Conservation (phyloP, 148 eudicot genomes). For the Fallopia convolvulus region DNA sequence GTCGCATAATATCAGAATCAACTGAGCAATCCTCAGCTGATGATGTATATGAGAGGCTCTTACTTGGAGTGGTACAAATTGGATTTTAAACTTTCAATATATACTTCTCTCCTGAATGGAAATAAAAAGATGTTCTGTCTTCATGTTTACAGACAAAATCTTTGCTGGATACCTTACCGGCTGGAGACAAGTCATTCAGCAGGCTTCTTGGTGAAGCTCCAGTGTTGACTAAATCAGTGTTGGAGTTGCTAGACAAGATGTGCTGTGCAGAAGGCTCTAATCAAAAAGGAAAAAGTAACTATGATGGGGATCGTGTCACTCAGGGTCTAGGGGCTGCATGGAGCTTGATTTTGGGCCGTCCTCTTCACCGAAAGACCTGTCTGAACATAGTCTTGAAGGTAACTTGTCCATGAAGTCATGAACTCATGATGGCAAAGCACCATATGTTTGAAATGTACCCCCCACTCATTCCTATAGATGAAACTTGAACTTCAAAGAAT, state of each 20-base stretch:
- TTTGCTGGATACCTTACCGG: constrained; percentile 68
- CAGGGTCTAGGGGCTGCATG: constrained; percentile 95
- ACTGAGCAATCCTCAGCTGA: constrained; percentile 43
- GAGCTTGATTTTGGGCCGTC: constrained; percentile 89
- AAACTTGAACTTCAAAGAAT: no score
- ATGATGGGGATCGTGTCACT: constrained; percentile 86
- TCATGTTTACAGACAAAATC: constrained; percentile 50
- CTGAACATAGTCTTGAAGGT: constrained; percentile 89
- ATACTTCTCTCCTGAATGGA: background rate
- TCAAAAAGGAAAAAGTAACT: constrained; percentile 36
- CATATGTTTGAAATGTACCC: constrained; percentile 8
- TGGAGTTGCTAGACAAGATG: constrained; percentile 57
- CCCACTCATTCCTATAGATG: background rate
- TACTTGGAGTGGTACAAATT: constrained; percentile 70
- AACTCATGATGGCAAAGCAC: constrained; percentile 10
- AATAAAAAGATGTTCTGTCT: background rate
- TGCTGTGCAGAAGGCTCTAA: constrained; percentile 46
- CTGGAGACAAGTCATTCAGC: constrained; percentile 88
- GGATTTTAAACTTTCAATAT: constrained; percentile 13
- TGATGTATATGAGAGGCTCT: constrained; percentile 68
- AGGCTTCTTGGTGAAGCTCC: constrained; percentile 95
- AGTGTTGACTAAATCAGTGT: constrained; percentile 50
- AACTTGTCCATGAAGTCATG: constrained; percentile 13
- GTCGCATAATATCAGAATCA: constrained; percentile 41
- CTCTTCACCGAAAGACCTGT: constrained; percentile 57